Percentiles rank a stretch among this genome's conserved stretches.
These are phyloP conservation scores for Lentinus tigrinus DNA, from an alignment of 768 basidiomycete genomes.

Conservation along the genomic window DNA sequence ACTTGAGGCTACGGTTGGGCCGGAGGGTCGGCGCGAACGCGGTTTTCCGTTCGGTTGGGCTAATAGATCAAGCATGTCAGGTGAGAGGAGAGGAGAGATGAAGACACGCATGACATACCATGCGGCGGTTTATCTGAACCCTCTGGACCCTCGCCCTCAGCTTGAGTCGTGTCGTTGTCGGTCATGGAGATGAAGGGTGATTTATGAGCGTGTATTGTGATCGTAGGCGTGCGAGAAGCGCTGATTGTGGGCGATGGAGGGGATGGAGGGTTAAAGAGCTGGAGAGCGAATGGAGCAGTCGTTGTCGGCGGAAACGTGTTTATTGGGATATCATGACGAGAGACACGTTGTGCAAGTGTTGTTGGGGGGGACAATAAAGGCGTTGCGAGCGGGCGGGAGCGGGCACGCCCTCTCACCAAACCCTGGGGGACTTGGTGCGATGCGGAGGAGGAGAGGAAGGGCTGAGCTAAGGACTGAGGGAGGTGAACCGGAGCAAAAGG, in stretches of 20 bases:
- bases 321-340: slow-evolving; percentile 39
- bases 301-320: slow-evolving; percentile 26
- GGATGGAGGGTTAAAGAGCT: slow-evolving; percentile 8
- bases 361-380: slow-evolving; percentile 11
- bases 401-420: slow-evolving; percentile 29
- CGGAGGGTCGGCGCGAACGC: slow-evolving; percentile 17
- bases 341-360: slow-evolving; percentile 26
- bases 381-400: slow-evolving; percentile 24
- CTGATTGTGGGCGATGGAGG: slow-evolving; percentile 19
- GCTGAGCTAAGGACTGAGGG: slow-evolving; percentile 13
- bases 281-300: slow-evolving; percentile 12
- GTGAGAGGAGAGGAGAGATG: not conserved
- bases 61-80: slow-evolving; percentile 5
- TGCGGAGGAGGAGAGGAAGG: slow-evolving; percentile 5
- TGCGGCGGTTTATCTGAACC: slow-evolving; percentile 60
- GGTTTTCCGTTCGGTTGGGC: slow-evolving; percentile 21
- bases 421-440: slow-evolving; percentile 18
- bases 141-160: slow-evolving; percentile 57
- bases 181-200: slow-evolving; percentile 30
- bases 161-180: slow-evolving; percentile 49
- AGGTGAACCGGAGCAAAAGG: slow-evolving; percentile 25
- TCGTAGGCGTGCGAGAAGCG: not conserved
- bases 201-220: slow-evolving; percentile 17
- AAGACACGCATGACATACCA: slow-evolving; percentile 13
- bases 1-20: slow-evolving; percentile 8